These are phyloP conservation scores for Diplosphaera chodatii DNA, from an alignment of 139 green algal species.

Conservation along the genomic window DNA sequence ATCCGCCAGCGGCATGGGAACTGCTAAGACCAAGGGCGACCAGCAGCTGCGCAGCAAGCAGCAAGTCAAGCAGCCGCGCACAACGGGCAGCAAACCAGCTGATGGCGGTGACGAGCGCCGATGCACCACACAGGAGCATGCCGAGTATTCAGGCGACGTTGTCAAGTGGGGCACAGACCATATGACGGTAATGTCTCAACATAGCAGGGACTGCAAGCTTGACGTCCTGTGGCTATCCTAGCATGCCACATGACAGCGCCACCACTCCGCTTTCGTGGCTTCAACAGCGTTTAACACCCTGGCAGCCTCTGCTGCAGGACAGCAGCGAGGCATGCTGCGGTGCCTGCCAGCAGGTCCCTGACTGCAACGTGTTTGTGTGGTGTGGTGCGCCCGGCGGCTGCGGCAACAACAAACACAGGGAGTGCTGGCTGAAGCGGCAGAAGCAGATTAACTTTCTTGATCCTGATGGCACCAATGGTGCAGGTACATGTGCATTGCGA, in stretches of 20 bases:
- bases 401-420: constrained; percentile 20
- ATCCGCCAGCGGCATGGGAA: too few species aligned
- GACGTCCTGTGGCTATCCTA: too few species aligned
- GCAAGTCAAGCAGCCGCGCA: neutral
- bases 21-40: too few species aligned
- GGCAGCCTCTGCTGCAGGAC: neutral
- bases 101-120: neutral
- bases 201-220: too few species aligned
- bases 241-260: too few species aligned
- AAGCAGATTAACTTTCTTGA: constrained; percentile 2
- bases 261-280: too few species aligned
- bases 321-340: neutral
- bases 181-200: neutral
- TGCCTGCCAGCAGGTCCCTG: neutral
- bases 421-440: constrained; percentile 47
- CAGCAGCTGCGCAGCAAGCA: neutral
- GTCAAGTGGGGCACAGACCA: neutral
- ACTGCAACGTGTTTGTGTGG: constrained; percentile 48
- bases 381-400: constrained; percentile 28
- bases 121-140: neutral
- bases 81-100: neutral
- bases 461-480: neutral
- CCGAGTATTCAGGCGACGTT: neutral
- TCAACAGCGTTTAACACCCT: too few species aligned
- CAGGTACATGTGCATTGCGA: neutral